Evolutionary conservation across 768 basidiomycete species (phyloP).

Genomic region (Boletus coccyginus): DNA sequence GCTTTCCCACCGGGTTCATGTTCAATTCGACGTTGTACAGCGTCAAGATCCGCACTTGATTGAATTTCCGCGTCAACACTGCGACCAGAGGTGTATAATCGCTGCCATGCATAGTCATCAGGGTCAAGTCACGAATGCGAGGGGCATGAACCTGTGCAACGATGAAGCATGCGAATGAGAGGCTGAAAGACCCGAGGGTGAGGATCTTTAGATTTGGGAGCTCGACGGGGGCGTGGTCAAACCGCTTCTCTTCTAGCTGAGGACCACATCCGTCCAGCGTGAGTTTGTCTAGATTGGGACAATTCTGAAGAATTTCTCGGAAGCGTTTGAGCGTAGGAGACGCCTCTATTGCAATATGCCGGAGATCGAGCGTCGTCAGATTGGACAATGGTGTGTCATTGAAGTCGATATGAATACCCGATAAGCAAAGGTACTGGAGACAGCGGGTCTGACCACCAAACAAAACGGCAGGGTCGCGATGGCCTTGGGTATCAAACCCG

Average conservation of each 20-base stretch:
- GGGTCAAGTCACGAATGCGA: conserved; percentile 52
- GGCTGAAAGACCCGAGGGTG: conserved; percentile 54
- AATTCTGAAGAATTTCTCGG: conserved; percentile 48
- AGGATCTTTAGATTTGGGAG: conserved; percentile 52
- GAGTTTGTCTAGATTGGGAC: conserved; percentile 51
- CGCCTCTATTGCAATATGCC: conserved; percentile 53
- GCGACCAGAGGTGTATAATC: conserved; percentile 51
- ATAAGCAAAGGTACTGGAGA: conserved; percentile 52
- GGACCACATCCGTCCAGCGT: conserved; percentile 66
- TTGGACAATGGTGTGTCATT: conserved; percentile 42
- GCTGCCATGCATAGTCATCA: conserved; percentile 50
- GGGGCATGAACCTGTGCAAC: conserved; percentile 54
- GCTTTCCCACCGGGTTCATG: conserved; percentile 20
- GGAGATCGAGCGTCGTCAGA: conserved; percentile 63
- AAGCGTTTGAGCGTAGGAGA: conserved; percentile 51
- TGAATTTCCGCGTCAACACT: conserved; percentile 46
- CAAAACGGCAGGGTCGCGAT: conserved; percentile 42
- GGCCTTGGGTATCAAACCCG: conserved; percentile 36
- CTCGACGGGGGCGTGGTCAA: conserved; percentile 38
- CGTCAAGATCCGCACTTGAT: conserved; percentile 53
- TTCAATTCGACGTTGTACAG: conserved; percentile 44
- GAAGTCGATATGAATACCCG: conserved; percentile 66
- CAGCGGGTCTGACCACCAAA: conserved; percentile 45
- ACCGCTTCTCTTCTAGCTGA: conserved; percentile 25
- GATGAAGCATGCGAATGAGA: conserved; percentile 46